Evolutionary conservation across 768 basidiomycete genomes (phyloP).

Genomic region (Scleroderma citrinum): DNA sequence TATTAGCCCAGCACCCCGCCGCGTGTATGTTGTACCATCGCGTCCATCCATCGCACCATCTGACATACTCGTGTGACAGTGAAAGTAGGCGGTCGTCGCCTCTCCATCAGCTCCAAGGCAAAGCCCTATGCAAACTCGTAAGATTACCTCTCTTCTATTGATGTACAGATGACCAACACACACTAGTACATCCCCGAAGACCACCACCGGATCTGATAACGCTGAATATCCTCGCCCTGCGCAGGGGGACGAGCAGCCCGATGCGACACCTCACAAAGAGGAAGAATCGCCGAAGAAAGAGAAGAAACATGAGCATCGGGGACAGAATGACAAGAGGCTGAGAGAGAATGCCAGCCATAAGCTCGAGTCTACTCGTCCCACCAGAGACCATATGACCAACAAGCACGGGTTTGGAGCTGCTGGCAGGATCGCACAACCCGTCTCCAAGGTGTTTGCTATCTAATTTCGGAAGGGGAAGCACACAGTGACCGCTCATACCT

Average conservation of each 20-base stretch:
- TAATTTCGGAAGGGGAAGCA: slow-evolving; percentile 16
- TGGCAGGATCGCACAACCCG: slow-evolving; percentile 55
- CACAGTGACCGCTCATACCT: slow-evolving; percentile 6
- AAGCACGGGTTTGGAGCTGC: slow-evolving; percentile 37
- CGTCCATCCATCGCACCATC: no score
- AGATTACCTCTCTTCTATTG: slow-evolving; percentile 5
- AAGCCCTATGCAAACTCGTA: slow-evolving; percentile 32
- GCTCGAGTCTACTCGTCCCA: slow-evolving; percentile 43
- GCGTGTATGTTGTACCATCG: no score
- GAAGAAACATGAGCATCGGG: slow-evolving; percentile 35
- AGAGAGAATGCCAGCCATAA: slow-evolving; percentile 42
- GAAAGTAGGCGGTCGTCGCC: slow-evolving; percentile 46
- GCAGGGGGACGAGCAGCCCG: slow-evolving; percentile 30
- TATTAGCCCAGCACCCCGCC: no score
- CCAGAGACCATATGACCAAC: slow-evolving; percentile 32
- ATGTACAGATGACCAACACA: not conserved
- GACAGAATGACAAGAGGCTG: slow-evolving; percentile 40
- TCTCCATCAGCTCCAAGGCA: slow-evolving; percentile 39
- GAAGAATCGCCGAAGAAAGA: slow-evolving; percentile 46
- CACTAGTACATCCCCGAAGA: slow-evolving; percentile 7
- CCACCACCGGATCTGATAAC: slow-evolving; percentile 18
- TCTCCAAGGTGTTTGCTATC: slow-evolving; percentile 36
- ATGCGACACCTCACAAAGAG: slow-evolving; percentile 35
- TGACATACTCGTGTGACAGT: no score
- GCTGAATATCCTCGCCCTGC: slow-evolving; percentile 50